A percentile compares a stretch with the other conserved stretches of the same genome.
phyloP scores from a whole-genome alignment of 495 filamentous ascomycete species.

The Coniosporium apollinis region DNA sequence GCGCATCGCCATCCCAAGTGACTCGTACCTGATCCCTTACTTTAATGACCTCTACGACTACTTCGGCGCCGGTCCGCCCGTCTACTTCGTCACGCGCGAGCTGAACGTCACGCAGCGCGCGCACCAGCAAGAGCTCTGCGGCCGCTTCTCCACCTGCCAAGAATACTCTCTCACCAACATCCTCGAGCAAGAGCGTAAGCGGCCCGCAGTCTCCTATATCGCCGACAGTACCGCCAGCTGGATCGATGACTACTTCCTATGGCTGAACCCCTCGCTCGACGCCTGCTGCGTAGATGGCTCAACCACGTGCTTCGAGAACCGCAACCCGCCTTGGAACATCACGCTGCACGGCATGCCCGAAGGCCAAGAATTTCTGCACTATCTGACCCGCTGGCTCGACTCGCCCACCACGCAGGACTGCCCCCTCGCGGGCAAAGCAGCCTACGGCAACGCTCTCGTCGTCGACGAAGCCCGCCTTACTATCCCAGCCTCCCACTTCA shows the following conservation, averaged over 20 bases:
- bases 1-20: slow-evolving; percentile 79
- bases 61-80: slow-evolving; percentile 78
- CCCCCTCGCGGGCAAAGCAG: slow-evolving; percentile 70
- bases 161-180: slow-evolving; percentile 70
- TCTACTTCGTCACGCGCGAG: slow-evolving; percentile 82
- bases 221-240: slow-evolving; percentile 85
- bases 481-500: slow-evolving; percentile 74
- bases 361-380: slow-evolving; percentile 73
- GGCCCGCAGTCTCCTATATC: slow-evolving; percentile 78
- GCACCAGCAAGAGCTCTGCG: slow-evolving; percentile 73
- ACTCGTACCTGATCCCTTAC: slow-evolving; percentile 82
- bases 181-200: slow-evolving; percentile 81
- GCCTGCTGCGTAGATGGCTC: slow-evolving; percentile 53
- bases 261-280: slow-evolving; percentile 75
- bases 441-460: slow-evolving; percentile 73
- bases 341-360: slow-evolving; percentile 82
- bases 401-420: slow-evolving; percentile 69
- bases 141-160: slow-evolving; percentile 78
- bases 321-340: slow-evolving; percentile 70
- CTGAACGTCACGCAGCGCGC: slow-evolving; percentile 57
- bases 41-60: slow-evolving; percentile 93
- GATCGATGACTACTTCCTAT: slow-evolving; percentile 92
- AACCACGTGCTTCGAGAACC: slow-evolving; percentile 58
- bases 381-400: slow-evolving; percentile 64
- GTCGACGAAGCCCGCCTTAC: slow-evolving; percentile 47